Conservation (phyloP, 1,284 basidiomycete genomes). For the Termitomyces sp. region DNA sequence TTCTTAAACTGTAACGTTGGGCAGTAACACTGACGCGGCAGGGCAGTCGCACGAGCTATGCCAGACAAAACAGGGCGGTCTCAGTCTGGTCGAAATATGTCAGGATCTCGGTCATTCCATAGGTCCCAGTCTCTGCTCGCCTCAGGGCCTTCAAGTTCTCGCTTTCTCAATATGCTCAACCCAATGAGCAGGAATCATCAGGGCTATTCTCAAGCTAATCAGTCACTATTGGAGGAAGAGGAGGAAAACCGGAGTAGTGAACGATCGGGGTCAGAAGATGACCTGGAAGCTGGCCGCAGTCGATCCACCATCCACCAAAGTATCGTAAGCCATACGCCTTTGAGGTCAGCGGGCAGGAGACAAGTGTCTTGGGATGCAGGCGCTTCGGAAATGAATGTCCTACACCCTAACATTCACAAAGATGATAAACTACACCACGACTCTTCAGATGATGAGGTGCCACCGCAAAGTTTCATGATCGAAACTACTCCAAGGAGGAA, state of each 20-base stretch:
- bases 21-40: slow-evolving; percentile 14
- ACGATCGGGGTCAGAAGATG: slow-evolving; percentile 45
- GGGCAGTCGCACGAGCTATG: slow-evolving; percentile 9
- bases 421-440: slow-evolving; percentile 56
- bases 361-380: slow-evolving; percentile 53
- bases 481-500: slow-evolving; percentile 51
- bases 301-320: slow-evolving; percentile 25
- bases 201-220: slow-evolving; percentile 65
- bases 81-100: slow-evolving; percentile 15
- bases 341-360: slow-evolving; percentile 43
- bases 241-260: slow-evolving; percentile 46
- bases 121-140: slow-evolving; percentile 42
- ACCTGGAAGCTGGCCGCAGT: slow-evolving; percentile 47
- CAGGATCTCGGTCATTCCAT: slow-evolving; percentile 22
- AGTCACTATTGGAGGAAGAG: slow-evolving; percentile 63
- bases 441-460: slow-evolving; percentile 74
- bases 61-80: slow-evolving; percentile 18
- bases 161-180: slow-evolving; percentile 78
- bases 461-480: slow-evolving; percentile 78
- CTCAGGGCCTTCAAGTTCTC: slow-evolving; percentile 48
- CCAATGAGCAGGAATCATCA: slow-evolving; percentile 68
- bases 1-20: slow-evolving; percentile 7
- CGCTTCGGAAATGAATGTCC: slow-evolving; percentile 47
- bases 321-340: slow-evolving; percentile 24
- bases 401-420: slow-evolving; percentile 63